These are phyloP conservation scores for Thermomucor indicae-seudaticae DNA, from an alignment of 371 early-diverging fungal genomes.

Conservation along the genomic window DNA sequence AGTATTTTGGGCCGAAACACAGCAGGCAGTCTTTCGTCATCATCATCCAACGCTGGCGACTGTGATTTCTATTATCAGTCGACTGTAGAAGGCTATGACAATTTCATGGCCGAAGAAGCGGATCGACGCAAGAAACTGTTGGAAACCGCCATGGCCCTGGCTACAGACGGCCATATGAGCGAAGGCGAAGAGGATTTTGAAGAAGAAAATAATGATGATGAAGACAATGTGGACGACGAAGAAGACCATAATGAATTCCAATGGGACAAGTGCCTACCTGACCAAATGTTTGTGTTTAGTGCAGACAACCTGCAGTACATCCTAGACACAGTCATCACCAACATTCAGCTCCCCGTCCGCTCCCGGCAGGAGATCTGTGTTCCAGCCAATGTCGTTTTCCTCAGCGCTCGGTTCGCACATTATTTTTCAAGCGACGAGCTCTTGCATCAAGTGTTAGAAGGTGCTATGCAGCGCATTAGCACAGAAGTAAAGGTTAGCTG, in stretches of 20 bases:
- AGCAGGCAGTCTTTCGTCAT: constrained; percentile 22
- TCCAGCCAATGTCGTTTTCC: constrained; percentile 82
- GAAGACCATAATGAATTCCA: constrained; percentile 51
- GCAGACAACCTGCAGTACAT: constrained; percentile 64
- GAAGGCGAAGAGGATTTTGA: constrained; percentile 11
- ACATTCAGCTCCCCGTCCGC: constrained; percentile 52
- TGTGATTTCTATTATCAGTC: constrained; percentile 49
- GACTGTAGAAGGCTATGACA: constrained; percentile 39
- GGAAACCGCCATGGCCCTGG: constrained; percentile 35
- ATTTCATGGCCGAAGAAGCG: constrained; percentile 47
- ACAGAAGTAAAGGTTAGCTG: constrained; percentile 41
- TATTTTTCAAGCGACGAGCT: constrained; percentile 72
- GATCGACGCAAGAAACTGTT: constrained; percentile 38
- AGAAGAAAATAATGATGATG: constrained; percentile 8
- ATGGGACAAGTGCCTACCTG: constrained; percentile 74
- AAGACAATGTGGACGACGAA: constrained; percentile 15
- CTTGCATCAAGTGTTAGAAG: constrained; percentile 62
- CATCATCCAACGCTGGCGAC: constrained; percentile 29
- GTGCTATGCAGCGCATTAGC: constrained; percentile 58
- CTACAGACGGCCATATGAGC: too few species aligned
- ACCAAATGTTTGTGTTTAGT: constrained; percentile 91
- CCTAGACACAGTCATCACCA: constrained; percentile 62
- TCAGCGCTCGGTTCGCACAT: constrained; percentile 84
- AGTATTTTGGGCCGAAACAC: constrained; percentile 27
- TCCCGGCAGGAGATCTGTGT: constrained; percentile 60